Evolutionary conservation across 2,329 filamentous ascomycete species (phyloP).

Genomic region (Paecilomyces sp.): DNA sequence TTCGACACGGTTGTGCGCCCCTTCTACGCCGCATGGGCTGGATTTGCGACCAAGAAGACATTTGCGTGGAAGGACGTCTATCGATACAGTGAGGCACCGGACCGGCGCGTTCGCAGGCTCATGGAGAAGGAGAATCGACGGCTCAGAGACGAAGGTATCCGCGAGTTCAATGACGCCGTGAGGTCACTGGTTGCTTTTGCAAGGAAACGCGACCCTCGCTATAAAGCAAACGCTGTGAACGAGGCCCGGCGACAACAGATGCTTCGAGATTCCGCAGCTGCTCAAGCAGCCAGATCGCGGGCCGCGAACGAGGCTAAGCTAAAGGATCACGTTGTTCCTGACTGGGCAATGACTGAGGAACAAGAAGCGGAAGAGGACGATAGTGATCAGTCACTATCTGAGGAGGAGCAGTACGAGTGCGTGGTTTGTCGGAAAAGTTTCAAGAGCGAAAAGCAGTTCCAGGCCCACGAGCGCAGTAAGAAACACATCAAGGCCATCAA

Average conservation of each 20-base stretch:
- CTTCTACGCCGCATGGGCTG: conserved; percentile 76
- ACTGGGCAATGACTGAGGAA: conserved; percentile 64
- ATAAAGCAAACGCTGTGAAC: conserved; percentile 66
- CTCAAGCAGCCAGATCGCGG: conserved; percentile 75
- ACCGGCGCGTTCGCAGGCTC: conserved; percentile 69
- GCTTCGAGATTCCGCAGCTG: conserved; percentile 69
- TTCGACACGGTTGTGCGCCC: conserved; percentile 70
- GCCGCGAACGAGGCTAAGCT: conserved; percentile 74
- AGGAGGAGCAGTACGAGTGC: conserved; percentile 54
- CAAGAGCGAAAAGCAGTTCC: conserved; percentile 86
- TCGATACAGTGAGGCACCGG: conserved; percentile 75
- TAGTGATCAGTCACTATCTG: conserved; percentile 38
- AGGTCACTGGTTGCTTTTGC: conserved; percentile 80
- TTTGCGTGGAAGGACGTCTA: conserved; percentile 90
- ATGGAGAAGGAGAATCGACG: conserved; percentile 97
- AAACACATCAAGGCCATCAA: conserved; percentile 87
- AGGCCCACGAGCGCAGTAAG: conserved; percentile 91
- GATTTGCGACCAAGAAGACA: conserved; percentile 75
- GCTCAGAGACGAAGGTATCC: conserved; percentile 69
- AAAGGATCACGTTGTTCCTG: conserved; percentile 56
- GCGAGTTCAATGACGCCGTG: conserved; percentile 90
- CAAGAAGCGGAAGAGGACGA: conserved; percentile 44
- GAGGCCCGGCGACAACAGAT: conserved; percentile 74
- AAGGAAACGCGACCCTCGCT: conserved; percentile 84
- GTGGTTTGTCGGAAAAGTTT: conserved; percentile 61